These are phyloP conservation scores for Aspergillus sp. DNA, from an alignment of 2,329 filamentous ascomycete species.

Conservation along the genomic window DNA sequence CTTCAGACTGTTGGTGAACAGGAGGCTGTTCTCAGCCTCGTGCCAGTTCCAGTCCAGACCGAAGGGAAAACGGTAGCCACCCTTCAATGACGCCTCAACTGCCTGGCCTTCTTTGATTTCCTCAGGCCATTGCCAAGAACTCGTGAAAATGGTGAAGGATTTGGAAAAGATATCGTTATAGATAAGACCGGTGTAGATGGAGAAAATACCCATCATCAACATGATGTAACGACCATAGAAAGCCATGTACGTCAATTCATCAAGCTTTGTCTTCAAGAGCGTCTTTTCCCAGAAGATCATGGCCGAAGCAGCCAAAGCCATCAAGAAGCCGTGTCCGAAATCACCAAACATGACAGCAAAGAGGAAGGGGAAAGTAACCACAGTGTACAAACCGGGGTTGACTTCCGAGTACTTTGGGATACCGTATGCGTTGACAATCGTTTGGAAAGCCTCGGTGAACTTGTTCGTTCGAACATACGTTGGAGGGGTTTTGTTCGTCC, in stretches of 20 bases:
- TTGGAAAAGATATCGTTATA: slow-evolving; percentile 98
- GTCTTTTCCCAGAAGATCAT: slow-evolving; percentile 98
- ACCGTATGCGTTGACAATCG: slow-evolving; percentile 97
- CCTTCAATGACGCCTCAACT: slow-evolving; percentile 67
- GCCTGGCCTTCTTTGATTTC: slow-evolving; percentile 65
- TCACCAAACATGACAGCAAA: slow-evolving; percentile 99
- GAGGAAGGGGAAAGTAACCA: slow-evolving; percentile 98
- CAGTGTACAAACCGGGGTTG: slow-evolving; percentile 91
- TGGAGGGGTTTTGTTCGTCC: slow-evolving; percentile 93
- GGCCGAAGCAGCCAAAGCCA: slow-evolving; percentile 76
- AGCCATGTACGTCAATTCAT: slow-evolving; percentile 96
- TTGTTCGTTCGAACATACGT: slow-evolving; percentile 98
- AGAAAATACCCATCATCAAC: slow-evolving; percentile 96
- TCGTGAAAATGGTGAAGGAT: slow-evolving; percentile 82
- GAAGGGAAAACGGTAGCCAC: slow-evolving; percentile 87
- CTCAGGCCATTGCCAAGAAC: slow-evolving; percentile 82
- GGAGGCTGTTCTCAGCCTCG: slow-evolving; percentile 86
- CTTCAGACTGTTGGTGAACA: slow-evolving; percentile 99
- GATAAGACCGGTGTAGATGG: slow-evolving; percentile 92
- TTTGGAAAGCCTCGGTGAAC: slow-evolving; percentile 97
- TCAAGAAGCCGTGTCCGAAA: slow-evolving; percentile 87
- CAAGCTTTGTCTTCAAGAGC: slow-evolving; percentile 79
- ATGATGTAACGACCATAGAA: slow-evolving; percentile 99
- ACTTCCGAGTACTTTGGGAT: slow-evolving; percentile 97
- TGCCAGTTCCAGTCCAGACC: slow-evolving; percentile 97